Conservation (phyloP, 2,329 filamentous ascomycete genomes). For the Aspergillus neotritici region DNA sequence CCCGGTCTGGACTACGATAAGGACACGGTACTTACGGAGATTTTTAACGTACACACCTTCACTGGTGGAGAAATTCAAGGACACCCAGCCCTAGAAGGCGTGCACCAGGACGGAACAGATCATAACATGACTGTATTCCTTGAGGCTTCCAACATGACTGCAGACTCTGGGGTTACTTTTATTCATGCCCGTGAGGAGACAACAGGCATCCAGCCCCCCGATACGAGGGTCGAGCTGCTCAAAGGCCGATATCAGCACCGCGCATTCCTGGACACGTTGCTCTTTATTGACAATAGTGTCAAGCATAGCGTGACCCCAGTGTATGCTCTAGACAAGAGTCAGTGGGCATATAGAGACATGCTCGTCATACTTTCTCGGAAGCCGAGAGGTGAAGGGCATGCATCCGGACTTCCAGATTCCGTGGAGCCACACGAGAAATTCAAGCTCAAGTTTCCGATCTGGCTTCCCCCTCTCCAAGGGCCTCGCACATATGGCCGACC, state of each 20-base stretch:
- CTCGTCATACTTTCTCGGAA: conserved; percentile 7
- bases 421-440: too few relatives aligned
- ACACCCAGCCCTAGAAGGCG: conserved; percentile 29
- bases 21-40: conserved; percentile 23
- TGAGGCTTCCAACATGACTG: conserved; percentile 24
- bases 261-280: conserved; percentile 5
- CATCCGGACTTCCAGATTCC: too few relatives aligned
- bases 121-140: conserved; percentile 31
- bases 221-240: background rate
- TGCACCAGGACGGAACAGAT: conserved; percentile 30
- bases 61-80: conserved; percentile 25
- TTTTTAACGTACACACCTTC: conserved; percentile 27
- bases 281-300: conserved; percentile 1
- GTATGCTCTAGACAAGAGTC: background rate
- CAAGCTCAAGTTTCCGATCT: too few relatives aligned
- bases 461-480: too few relatives aligned
- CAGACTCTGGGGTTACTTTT: conserved; percentile 26
- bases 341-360: conserved; percentile 3
- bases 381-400: background rate
- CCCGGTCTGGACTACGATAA: conserved; percentile 20
- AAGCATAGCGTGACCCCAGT: conserved; percentile 8
- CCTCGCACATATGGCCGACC: too few relatives aligned
- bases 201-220: background rate
- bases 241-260: conserved; percentile 4
- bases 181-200: conserved; percentile 21